Conservation (phyloP, 257 asterid species). For the Solanum pennellii region DNA sequence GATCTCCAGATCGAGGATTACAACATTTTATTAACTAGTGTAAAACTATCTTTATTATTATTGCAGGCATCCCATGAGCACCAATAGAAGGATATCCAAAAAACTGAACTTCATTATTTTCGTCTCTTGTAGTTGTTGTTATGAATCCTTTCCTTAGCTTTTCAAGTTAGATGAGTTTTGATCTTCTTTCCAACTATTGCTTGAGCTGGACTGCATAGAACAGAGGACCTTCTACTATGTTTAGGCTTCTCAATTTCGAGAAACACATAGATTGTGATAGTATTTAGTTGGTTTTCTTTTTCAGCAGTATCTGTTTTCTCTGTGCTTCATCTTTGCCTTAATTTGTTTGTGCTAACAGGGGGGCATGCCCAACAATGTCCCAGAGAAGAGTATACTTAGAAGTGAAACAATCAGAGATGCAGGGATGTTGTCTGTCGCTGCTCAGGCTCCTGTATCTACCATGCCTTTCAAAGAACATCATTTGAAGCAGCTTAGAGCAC, state of each 20-base stretch:
- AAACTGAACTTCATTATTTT: neutral
- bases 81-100: neutral
- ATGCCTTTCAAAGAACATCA: slow-evolving; percentile 91
- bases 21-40: neutral
- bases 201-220: neutral
- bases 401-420: slow-evolving; percentile 56
- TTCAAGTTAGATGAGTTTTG: neutral
- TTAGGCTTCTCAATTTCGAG: neutral
- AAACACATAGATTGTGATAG: neutral
- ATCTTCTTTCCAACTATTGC: neutral
- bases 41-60: neutral
- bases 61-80: neutral
- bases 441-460: slow-evolving; percentile 48
- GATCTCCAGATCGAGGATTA: neutral
- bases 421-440: slow-evolving; percentile 56
- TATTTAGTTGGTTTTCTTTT: neutral
- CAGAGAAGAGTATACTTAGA: slow-evolving; percentile 45
- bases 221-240: neutral
- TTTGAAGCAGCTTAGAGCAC: slow-evolving; percentile 96
- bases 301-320: neutral
- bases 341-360: slow-evolving; percentile 35
- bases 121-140: neutral
- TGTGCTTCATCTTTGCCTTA: neutral
- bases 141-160: neutral
- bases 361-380: slow-evolving; percentile 29